Evolutionary conservation across 1,284 basidiomycete genomes (phyloP), one percentile per base, ranked within the genome.

Genomic region (Sanghuangporus baumii): DNA sequence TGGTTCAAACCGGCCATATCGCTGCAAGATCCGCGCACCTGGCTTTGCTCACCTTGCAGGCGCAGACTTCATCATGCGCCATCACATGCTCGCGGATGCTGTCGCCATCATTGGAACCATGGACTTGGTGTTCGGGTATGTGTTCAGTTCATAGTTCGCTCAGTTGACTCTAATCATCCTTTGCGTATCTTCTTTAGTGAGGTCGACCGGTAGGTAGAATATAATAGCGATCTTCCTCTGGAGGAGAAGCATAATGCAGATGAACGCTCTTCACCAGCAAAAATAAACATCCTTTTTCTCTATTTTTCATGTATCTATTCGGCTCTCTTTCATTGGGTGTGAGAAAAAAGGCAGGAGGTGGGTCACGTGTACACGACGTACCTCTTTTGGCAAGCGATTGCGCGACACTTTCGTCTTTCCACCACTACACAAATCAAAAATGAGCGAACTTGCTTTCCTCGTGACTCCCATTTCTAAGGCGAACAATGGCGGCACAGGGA

Each of bases 101-200:
- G 94, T 96, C 57, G 88, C 94, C 59, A 90, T 96, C 71, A 95
- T 96, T 71, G 94, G 94, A 73, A 96, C 94, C 60, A 95, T 96
- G 93, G 83, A 89, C 76, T 79, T 88, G 62, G 89, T 93, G 73
- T 93, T 93, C 72, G 91, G 91, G 79, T 88, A 81, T 71, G 89
- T 86, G 12, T 50, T 26, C 37, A 9, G 12, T 50, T 20, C 34
- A 36, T 62, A 16, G 31, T n/a, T 47, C 9, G 20, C 23, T 23
- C 16, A 18, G 31, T 18, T 31, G 31, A 9, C 2, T n/a, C n/a
- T 18, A 46, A 23, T 56, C 23, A 56, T 16, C 31, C 4, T 23
- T 9, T 50, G 31, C 2, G 5, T 36, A 3, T 26, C 34, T 55
- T 18, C 43, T 51, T 61, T 51, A 62, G 61, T 20, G 61, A 62